A percentile compares a stretch with the other conserved stretches of the same genome.
These are phyloP conservation scores for Elaeis oleifera DNA, from an alignment of 202 grass and related monocot species.

Conservation along the genomic window DNA sequence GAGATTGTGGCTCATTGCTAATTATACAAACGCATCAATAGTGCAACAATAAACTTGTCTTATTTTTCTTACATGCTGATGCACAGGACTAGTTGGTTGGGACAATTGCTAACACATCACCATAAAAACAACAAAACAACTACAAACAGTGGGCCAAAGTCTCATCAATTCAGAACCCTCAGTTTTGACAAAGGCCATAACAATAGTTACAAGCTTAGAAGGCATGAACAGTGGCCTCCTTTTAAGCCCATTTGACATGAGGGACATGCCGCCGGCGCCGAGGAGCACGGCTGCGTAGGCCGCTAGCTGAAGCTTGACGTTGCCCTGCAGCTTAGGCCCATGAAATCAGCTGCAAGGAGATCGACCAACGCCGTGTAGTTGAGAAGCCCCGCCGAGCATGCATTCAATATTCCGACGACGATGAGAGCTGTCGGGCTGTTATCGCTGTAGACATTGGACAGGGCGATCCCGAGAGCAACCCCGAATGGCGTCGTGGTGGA, in stretches of 20 bases:
- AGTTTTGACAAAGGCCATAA: too few species aligned
- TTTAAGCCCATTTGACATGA: slow-evolving; percentile 85
- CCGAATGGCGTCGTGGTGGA: slow-evolving; percentile 68
- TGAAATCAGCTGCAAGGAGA: slow-evolving; percentile 66
- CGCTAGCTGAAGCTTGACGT: slow-evolving; percentile 45
- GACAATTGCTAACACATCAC: too few species aligned
- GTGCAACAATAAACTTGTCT: too few species aligned
- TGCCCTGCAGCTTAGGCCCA: slow-evolving; percentile 67
- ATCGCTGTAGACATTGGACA: slow-evolving; percentile 62
- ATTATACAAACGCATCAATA: too few species aligned
- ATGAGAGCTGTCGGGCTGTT: slow-evolving; percentile 66
- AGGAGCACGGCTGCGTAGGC: slow-evolving; percentile 51
- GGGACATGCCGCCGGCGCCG: slow-evolving; percentile 64
- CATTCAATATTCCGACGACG: slow-evolving; percentile 67
- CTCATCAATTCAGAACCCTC: too few species aligned
- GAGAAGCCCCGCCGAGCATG: slow-evolving; percentile 50
- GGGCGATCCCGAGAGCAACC: slow-evolving; percentile 49
- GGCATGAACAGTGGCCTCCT: background rate
- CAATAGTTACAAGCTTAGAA: too few species aligned
- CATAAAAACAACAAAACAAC: too few species aligned
- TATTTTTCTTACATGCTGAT: too few species aligned
- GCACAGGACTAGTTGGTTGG: too few species aligned
- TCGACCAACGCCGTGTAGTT: slow-evolving; percentile 84
- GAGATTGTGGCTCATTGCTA: too few species aligned
- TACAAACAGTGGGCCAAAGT: too few species aligned